Evolutionary conservation across 108 stramenopile genomes (phyloP).

Genomic region (Halocafeteria seosinensis): DNA sequence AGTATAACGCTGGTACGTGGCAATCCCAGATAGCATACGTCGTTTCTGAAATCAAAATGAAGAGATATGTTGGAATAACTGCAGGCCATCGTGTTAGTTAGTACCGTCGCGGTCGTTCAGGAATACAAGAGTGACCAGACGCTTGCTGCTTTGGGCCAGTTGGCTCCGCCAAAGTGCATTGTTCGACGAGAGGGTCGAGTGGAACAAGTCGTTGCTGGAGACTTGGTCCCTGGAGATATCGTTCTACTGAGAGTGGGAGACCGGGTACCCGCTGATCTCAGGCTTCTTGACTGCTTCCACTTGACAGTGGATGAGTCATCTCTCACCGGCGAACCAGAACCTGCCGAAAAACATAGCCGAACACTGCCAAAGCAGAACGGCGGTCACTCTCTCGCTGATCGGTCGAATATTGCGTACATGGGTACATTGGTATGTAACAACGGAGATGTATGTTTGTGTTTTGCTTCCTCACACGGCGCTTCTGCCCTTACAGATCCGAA

Average conservation of each 20-base stretch:
- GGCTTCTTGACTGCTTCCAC: conserved; percentile 57
- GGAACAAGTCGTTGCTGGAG: conserved; percentile 48
- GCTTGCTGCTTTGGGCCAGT: neutral
- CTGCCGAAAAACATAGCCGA: conserved; percentile 42
- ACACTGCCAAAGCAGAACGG: neutral
- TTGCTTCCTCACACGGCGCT: neutral
- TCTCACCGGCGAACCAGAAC: conserved; percentile 74
- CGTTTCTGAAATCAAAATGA: no score
- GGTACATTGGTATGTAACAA: neutral
- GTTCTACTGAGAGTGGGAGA: conserved; percentile 66
- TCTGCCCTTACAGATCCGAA: neutral
- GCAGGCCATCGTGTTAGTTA: neutral
- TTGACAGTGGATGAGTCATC: conserved; percentile 61
- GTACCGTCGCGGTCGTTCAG: neutral
- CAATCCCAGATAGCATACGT: no score
- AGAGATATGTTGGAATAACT: no score
- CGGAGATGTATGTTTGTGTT: neutral
- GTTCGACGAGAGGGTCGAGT: conserved; percentile 60
- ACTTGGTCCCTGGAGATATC: conserved; percentile 80
- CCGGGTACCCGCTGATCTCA: conserved; percentile 82
- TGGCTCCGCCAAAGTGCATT: conserved; percentile 11
- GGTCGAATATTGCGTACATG: neutral
- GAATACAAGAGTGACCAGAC: neutral
- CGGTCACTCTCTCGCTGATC: neutral
- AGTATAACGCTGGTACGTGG: neutral